A percentile compares a stretch with the other conserved stretches of the same genome.
Evolutionary conservation across 2,329 filamentous ascomycete species (phyloP).

Genomic region (Stenocarpella maydis): DNA sequence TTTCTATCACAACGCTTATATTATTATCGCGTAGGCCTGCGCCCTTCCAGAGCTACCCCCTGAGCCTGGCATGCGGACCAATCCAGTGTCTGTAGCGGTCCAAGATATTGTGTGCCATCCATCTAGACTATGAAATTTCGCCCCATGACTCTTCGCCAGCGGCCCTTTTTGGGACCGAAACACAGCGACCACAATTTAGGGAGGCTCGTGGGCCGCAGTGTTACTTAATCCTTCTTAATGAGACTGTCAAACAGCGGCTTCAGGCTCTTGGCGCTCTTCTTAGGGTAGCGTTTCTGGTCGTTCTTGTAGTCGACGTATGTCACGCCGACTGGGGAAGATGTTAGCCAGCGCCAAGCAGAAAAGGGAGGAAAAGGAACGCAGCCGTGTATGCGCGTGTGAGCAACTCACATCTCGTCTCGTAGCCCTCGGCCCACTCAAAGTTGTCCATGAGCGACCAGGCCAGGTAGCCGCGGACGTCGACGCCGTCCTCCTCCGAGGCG

Average conservation of each 20-base stretch:
- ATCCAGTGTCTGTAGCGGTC: not conserved
- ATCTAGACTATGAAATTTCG: not conserved
- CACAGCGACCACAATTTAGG: not conserved
- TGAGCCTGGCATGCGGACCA: not conserved
- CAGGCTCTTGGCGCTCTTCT: conserved; percentile 82
- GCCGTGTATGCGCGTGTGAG: no score
- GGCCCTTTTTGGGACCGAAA: not conserved
- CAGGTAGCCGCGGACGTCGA: conserved; percentile 81
- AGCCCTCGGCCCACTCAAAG: conserved; percentile 93
- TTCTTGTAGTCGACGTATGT: conserved; percentile 84
- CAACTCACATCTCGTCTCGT: conserved; percentile 69
- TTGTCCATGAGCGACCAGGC: conserved; percentile 92
- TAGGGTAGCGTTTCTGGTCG: conserved; percentile 80
- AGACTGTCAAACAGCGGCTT: conserved; percentile 75
- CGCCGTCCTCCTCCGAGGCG: conserved; percentile 75
- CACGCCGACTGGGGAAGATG: conserved; percentile 64
- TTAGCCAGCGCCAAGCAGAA: not conserved
- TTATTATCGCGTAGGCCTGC: not conserved
- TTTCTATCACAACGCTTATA: not conserved
- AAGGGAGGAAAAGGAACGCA: no score
- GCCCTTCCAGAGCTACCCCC: not conserved
- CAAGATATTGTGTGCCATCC: not conserved
- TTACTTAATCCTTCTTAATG: conserved; percentile 65
- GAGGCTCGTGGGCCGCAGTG: not conserved
- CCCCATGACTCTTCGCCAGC: not conserved